Evolutionary conservation across 176 grass and related monocot species (phyloP).

Genomic region (Musa troglodytarum): DNA sequence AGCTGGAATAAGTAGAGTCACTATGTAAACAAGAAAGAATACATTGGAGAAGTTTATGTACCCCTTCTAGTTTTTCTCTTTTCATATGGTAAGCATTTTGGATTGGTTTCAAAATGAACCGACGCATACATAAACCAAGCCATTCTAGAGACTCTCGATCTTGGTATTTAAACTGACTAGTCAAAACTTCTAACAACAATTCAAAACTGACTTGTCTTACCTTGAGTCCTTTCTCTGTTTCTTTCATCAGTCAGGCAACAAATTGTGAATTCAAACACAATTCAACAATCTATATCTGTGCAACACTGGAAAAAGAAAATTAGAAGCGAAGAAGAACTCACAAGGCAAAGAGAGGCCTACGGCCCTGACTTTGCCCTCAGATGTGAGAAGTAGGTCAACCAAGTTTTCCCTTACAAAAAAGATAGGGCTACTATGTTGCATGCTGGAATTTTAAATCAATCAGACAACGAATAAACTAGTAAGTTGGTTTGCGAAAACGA

Average conservation of each 20-base stretch:
- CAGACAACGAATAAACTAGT: background rate
- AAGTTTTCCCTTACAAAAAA: background rate
- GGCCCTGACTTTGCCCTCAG: background rate
- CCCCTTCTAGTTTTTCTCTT: background rate
- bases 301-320: background rate
- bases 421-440: background rate
- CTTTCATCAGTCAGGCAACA: background rate
- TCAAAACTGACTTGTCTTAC: background rate
- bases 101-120: background rate
- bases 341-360: background rate
- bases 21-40: too few species aligned
- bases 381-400: background rate
- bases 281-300: background rate
- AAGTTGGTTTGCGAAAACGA: background rate
- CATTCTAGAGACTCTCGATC: background rate
- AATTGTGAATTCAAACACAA: background rate
- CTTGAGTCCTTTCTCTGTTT: background rate
- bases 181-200: background rate
- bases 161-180: background rate
- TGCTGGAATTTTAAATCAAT: background rate
- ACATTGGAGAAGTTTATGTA: background rate
- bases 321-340: background rate
- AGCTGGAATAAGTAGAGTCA: background rate
- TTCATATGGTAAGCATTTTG: background rate
- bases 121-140: background rate